A percentile compares a stretch with the other conserved stretches of the same genome.
phyloP scores from a whole-genome alignment of 2,329 filamentous ascomycete genomes.

The Cercospora citrullina region DNA sequence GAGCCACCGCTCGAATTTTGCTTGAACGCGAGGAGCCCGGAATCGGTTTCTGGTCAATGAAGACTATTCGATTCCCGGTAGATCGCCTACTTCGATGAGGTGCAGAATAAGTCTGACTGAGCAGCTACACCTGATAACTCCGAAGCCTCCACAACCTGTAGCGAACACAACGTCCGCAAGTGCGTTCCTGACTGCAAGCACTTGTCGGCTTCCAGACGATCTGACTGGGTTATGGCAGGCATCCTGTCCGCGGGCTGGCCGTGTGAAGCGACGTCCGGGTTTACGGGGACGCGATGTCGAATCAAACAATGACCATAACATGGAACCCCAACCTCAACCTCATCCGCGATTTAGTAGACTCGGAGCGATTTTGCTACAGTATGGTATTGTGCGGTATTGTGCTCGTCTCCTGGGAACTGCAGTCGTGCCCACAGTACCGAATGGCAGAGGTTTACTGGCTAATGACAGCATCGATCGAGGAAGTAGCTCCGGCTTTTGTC shows the following conservation, averaged over 20 bases:
- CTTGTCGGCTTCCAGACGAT: neutral
- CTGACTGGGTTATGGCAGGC: neutral
- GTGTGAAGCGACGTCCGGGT: neutral
- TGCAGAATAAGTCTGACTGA: neutral
- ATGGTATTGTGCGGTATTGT: neutral
- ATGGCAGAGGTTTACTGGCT: neutral
- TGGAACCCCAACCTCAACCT: neutral
- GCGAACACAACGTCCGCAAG: neutral
- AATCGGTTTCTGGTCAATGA: too few species aligned
- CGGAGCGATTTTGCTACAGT: neutral
- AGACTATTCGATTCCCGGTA: too few species aligned
- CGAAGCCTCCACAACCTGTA: neutral
- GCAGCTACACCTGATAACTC: neutral
- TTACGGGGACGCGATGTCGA: neutral
- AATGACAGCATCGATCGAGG: conserved; percentile 11
- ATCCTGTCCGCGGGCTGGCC: neutral
- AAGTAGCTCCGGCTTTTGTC: conserved; percentile 11
- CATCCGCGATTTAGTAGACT: neutral
- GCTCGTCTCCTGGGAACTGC: neutral
- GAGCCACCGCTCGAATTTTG: neutral
- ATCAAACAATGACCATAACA: too few species aligned
- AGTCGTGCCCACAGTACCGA: neutral
- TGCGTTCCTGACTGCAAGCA: neutral
- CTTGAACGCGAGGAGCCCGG: too few species aligned
- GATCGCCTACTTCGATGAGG: neutral